phyloP scores from a whole-genome alignment of 1,284 basidiomycete genomes.

The Rhodotorula sp. region DNA sequence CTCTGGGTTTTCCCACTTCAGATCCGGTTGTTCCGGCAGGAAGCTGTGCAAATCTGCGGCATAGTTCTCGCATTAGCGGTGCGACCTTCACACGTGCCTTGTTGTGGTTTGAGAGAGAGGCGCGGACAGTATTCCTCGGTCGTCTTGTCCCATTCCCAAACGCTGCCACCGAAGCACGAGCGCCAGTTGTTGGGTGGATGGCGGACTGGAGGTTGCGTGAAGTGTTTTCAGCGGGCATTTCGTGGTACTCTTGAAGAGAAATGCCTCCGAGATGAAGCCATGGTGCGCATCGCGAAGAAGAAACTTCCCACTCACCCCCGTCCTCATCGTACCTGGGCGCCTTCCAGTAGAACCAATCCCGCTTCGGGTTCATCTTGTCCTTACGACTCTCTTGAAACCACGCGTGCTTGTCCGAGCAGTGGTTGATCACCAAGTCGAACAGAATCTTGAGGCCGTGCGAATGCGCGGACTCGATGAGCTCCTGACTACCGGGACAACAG shows the following conservation, averaged over 20 bases:
- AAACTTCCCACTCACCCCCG: slow-evolving; percentile 46
- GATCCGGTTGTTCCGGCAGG: slow-evolving; percentile 67
- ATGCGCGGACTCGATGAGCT: slow-evolving; percentile 8
- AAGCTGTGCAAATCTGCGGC: slow-evolving; percentile 62
- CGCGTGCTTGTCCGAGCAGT: slow-evolving; percentile 67
- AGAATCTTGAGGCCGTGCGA: slow-evolving; percentile 46
- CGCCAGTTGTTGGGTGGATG: slow-evolving; percentile 71
- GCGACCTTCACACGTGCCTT: too few relatives aligned
- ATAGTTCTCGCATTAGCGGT: too few relatives aligned
- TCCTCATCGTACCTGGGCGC: slow-evolving; percentile 36
- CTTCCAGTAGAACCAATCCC: slow-evolving; percentile 58
- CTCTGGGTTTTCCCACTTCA: slow-evolving; percentile 71
- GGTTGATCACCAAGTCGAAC: slow-evolving; percentile 79
- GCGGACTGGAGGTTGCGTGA: slow-evolving; percentile 12
- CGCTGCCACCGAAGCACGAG: slow-evolving; percentile 66
- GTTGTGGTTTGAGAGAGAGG: slow-evolving; percentile 49
- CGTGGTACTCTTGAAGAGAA: neutral
- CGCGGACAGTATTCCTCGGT: slow-evolving; percentile 55
- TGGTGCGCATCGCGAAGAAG: too few relatives aligned
- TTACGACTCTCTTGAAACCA: slow-evolving; percentile 71
- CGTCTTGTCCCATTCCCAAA: slow-evolving; percentile 68
- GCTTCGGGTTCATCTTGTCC: slow-evolving; percentile 60
- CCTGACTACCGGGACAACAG: slow-evolving; percentile 50
- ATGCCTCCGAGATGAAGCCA: neutral
- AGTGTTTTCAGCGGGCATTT: neutral